These are phyloP conservation scores for Saccharomycopsis fibuligera DNA, from an alignment of 805 yeast genomes.

Conservation along the genomic window DNA sequence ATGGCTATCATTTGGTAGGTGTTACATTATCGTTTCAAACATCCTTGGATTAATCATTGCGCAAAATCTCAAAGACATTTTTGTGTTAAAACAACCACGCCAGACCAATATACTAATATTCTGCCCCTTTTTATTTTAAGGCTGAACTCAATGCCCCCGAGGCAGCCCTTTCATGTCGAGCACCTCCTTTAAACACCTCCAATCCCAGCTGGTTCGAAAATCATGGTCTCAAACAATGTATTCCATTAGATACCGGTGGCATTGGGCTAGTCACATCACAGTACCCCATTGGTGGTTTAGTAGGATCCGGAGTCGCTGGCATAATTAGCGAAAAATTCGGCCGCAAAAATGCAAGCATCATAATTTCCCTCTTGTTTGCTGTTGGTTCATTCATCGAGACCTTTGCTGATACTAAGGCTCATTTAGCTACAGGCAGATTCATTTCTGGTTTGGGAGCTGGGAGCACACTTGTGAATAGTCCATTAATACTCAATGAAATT, in stretches of 20 bases:
- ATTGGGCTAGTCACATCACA: constrained; percentile 72
- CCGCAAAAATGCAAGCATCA: constrained; percentile 44
- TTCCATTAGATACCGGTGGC: constrained; percentile 48
- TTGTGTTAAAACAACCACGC: neutral
- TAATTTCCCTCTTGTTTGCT: constrained; percentile 45
- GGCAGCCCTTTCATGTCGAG: constrained; percentile 52
- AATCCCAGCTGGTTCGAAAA: constrained; percentile 34
- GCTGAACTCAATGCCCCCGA: constrained; percentile 92
- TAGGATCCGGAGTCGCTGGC: constrained; percentile 69
- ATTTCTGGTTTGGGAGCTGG: constrained; percentile 87
- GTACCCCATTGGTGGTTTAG: constrained; percentile 77
- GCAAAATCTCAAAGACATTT: neutral
- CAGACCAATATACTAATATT: neutral
- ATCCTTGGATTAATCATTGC: neutral
- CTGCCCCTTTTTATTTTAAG: constrained; percentile 15
- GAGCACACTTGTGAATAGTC: constrained; percentile 75
- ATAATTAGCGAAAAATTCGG: constrained; percentile 60
- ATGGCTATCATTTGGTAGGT: constrained; percentile 77
- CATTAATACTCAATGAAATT: constrained; percentile 74
- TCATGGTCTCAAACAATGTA: constrained; percentile 37
- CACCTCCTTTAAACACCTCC: constrained; percentile 25
- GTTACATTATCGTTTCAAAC: neutral
- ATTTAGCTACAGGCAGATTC: constrained; percentile 61
- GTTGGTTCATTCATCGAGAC: constrained; percentile 62
- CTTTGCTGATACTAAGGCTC: constrained; percentile 35